These are phyloP conservation scores for Cryptosporidium canis DNA, from an alignment of 169 alveolate species.

Conservation along the genomic window DNA sequence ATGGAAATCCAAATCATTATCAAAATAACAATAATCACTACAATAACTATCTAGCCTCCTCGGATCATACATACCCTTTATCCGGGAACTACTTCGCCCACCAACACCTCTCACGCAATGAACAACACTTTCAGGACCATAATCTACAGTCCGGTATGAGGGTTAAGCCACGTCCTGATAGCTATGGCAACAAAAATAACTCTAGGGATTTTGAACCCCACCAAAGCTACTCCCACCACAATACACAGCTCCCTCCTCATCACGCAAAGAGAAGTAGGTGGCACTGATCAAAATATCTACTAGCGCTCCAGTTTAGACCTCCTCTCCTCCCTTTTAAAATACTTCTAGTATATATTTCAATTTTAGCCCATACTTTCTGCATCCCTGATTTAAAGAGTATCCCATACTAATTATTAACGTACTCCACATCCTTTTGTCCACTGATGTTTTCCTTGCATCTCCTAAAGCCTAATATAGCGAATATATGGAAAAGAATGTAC, in stretches of 20 bases:
- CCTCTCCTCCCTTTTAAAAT: too few relatives aligned
- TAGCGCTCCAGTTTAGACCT: too few relatives aligned
- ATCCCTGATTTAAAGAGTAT: too few relatives aligned
- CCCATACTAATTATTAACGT: too few relatives aligned
- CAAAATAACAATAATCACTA: neutral
- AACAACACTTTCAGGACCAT: neutral
- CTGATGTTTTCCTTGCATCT: neutral
- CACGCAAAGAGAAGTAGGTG: neutral
- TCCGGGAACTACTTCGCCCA: neutral
- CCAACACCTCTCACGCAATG: neutral
- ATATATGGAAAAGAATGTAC: neutral
- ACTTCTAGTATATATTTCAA: too few relatives aligned
- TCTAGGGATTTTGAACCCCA: neutral
- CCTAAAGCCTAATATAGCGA: neutral
- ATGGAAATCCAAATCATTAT: neutral
- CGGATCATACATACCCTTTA: neutral
- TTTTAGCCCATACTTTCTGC: too few relatives aligned
- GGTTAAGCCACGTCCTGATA: neutral
- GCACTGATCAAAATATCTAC: neutral
- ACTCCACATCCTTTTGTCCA: neutral
- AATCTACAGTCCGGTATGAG: neutral
- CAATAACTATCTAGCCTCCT: neutral
- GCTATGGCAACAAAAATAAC: neutral
- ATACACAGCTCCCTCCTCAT: neutral
- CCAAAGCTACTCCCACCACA: neutral